Evolutionary conservation across 1,139 yeast genomes (phyloP).

Genomic region (Sugiyamaella paludigena): DNA sequence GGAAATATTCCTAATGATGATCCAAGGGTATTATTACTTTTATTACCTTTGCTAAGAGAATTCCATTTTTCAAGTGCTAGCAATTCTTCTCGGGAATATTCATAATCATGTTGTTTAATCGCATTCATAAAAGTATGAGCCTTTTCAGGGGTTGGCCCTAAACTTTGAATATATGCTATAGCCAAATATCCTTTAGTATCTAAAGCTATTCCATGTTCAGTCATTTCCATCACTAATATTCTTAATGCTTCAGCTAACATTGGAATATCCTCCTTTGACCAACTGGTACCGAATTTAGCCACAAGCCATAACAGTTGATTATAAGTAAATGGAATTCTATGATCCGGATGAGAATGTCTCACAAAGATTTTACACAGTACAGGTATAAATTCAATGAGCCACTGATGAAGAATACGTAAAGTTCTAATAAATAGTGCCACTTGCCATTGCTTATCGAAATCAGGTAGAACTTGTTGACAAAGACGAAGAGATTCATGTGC

Average conservation of each 20-base stretch:
- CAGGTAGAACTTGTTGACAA: conserved; percentile 19
- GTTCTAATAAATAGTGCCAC: conserved; percentile 27
- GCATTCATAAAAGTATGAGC: conserved; percentile 22
- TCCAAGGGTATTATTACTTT: conserved; percentile 1
- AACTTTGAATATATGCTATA: conserved; percentile 28
- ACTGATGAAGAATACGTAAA: conserved; percentile 24
- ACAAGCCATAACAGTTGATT: conserved; percentile 36
- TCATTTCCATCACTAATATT: conserved; percentile 26
- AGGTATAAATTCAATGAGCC: conserved; percentile 32
- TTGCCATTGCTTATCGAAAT: conserved; percentile 21
- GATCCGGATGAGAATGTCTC: conserved; percentile 16
- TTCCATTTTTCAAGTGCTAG: conserved; percentile 17
- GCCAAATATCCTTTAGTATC: conserved; percentile 37
- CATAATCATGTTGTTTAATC: conserved; percentile 28
- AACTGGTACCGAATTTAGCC: conserved; percentile 30
- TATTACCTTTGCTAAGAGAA: not conserved
- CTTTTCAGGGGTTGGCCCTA: conserved; percentile 19
- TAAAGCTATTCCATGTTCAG: conserved; percentile 17
- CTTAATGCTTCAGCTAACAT: conserved; percentile 31
- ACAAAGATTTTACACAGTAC: conserved; percentile 29
- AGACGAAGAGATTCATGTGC: conserved; percentile 28
- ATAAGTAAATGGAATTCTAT: conserved; percentile 17
- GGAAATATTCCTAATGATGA: conserved; percentile 26
- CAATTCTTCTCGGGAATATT: conserved; percentile 25
- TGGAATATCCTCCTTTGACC: conserved; percentile 25